A percentile compares a stretch with the other conserved stretches of the same genome.
Conservation (phyloP, 176 grass and related monocot species). For the Juncus inflexus region DNA sequence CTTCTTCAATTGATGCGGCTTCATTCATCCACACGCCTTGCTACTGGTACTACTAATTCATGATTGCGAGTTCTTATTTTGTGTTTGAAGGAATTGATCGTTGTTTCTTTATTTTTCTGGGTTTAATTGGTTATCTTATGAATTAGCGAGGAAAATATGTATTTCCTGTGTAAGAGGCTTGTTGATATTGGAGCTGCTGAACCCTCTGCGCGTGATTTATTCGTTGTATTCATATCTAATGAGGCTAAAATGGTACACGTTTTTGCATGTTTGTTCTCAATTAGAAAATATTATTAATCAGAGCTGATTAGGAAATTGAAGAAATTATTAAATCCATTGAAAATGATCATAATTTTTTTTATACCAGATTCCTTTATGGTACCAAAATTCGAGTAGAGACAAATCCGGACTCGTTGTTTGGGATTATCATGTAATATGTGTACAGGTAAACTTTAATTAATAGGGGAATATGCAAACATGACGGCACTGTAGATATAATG, state of each 20-base stretch:
- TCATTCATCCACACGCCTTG: conserved; percentile 55
- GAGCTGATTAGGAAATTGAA: neutral
- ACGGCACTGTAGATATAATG: no score
- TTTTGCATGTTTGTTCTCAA: neutral
- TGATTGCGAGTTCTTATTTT: no score
- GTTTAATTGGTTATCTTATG: conserved; percentile 11
- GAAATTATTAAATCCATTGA: neutral
- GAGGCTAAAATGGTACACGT: conserved; percentile 52
- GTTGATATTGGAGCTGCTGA: conserved; percentile 48
- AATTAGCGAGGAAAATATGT: conserved; percentile 86
- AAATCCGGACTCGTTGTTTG: conserved; percentile 62
- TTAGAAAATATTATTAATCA: neutral
- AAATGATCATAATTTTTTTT: no score
- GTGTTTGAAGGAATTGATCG: neutral
- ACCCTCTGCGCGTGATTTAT: conserved; percentile 53
- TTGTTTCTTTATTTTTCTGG: conserved; percentile 5
- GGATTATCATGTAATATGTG: conserved; percentile 95
- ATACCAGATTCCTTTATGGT: conserved; percentile 75
- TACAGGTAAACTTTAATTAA: conserved; percentile 51
- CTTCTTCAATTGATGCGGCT: conserved; percentile 15
- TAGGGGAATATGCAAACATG: no score
- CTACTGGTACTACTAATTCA: conserved; percentile 50
- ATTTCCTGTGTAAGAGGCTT: conserved; percentile 75
- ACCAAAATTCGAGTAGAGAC: conserved; percentile 70
- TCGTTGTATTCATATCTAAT: conserved; percentile 84